Percentiles rank a stretch among this genome's conserved stretches.
phyloP scores from a whole-genome alignment of 2,329 filamentous ascomycete genomes.

The Trichoderma sp. region DNA sequence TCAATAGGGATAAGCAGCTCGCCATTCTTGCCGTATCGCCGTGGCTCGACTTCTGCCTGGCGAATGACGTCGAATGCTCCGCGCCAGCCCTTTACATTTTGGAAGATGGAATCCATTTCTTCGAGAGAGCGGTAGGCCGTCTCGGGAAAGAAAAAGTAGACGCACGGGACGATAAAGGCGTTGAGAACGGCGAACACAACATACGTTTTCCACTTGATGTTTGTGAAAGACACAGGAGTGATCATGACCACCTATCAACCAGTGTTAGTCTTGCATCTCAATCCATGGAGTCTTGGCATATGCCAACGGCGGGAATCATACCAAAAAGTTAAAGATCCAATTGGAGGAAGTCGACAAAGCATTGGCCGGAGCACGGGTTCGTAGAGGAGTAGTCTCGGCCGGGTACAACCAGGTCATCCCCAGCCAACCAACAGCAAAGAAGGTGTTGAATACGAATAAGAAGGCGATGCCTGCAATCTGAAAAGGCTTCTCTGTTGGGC shows the following conservation, averaged over 20 bases:
- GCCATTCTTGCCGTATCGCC: slow-evolving; percentile 57
- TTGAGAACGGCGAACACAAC: slow-evolving; percentile 66
- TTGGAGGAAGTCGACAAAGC: slow-evolving; percentile 53
- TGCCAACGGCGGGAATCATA: slow-evolving; percentile 9
- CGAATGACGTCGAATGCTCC: slow-evolving; percentile 38
- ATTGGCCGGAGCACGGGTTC: slow-evolving; percentile 61
- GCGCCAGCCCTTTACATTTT: slow-evolving; percentile 47
- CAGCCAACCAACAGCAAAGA: slow-evolving; percentile 59
- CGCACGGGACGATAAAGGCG: slow-evolving; percentile 53
- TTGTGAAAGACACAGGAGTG: slow-evolving; percentile 56
- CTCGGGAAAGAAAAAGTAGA: slow-evolving; percentile 64
- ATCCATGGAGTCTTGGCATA: not conserved
- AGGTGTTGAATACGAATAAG: slow-evolving; percentile 59
- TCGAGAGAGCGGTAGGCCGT: slow-evolving; percentile 62
- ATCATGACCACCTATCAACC: slow-evolving; percentile 53
- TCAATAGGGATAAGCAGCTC: slow-evolving; percentile 51
- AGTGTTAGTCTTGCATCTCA: not conserved
- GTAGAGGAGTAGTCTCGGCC: slow-evolving; percentile 64
- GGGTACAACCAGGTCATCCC: slow-evolving; percentile 63
- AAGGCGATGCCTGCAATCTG: slow-evolving; percentile 63
- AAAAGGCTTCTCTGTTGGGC: slow-evolving; percentile 45
- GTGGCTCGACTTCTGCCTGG: slow-evolving; percentile 46
- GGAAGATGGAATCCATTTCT: slow-evolving; percentile 65
- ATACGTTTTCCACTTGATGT: slow-evolving; percentile 59
- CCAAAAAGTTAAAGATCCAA: slow-evolving; percentile 62